phyloP scores from a whole-genome alignment of 805 yeast genomes.

The Yarrowia hollandica region DNA sequence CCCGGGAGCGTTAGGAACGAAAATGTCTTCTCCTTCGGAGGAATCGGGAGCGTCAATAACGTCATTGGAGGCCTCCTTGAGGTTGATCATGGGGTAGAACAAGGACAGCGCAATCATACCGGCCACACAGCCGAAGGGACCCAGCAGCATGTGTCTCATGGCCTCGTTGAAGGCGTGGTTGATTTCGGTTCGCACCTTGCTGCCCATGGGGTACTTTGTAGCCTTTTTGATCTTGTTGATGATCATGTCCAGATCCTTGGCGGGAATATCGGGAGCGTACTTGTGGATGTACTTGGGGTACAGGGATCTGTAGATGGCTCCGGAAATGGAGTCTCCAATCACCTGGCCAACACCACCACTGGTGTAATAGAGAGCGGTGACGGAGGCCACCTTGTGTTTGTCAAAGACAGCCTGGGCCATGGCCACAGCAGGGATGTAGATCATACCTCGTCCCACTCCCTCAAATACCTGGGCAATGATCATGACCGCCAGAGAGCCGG shows the following conservation, averaged over 20 bases:
- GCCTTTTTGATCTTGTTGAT: slow-evolving; percentile 27
- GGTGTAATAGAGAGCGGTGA: slow-evolving; percentile 24
- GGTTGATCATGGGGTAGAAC: slow-evolving; percentile 25
- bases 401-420: slow-evolving; percentile 27
- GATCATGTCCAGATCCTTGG: slow-evolving; percentile 16
- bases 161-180: slow-evolving; percentile 25
- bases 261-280: slow-evolving; percentile 20
- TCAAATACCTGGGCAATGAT: slow-evolving; percentile 27
- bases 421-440: slow-evolving; percentile 26
- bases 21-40: not conserved
- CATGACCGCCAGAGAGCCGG: slow-evolving; percentile 14
- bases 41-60: slow-evolving; percentile 7
- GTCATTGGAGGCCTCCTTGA: slow-evolving; percentile 13
- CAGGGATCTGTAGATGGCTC: slow-evolving; percentile 20
- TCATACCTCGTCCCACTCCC: slow-evolving; percentile 27
- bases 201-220: slow-evolving; percentile 26
- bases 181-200: slow-evolving; percentile 20
- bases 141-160: slow-evolving; percentile 22
- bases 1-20: not conserved
- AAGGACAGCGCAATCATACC: slow-evolving; percentile 16
- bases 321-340: slow-evolving; percentile 17
- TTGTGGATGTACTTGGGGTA: slow-evolving; percentile 24
- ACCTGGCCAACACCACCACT: slow-evolving; percentile 22
- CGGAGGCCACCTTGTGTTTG: slow-evolving; percentile 22
- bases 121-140: slow-evolving; percentile 19